Percentiles rank a stretch among this genome's conserved stretches.
Conservation (phyloP, 768 basidiomycete genomes). For the Dentipellis sp. region DNA sequence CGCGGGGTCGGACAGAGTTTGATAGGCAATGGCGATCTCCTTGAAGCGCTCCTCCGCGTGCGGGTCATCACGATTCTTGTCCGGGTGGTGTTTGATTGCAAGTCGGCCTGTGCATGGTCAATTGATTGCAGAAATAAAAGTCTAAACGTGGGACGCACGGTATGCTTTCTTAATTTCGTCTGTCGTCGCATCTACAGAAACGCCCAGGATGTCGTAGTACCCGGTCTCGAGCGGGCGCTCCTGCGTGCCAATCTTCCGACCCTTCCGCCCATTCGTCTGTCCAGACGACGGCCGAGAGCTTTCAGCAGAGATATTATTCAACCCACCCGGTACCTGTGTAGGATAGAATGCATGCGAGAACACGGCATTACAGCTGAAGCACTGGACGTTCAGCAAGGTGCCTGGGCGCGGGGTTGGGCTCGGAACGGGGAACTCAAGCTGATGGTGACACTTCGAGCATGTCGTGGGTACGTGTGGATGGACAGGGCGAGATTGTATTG, state of each 20-base stretch:
- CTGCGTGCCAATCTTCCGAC: slow-evolving; percentile 82
- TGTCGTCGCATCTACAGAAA: slow-evolving; percentile 62
- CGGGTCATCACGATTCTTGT: slow-evolving; percentile 88
- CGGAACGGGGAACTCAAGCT: slow-evolving; percentile 65
- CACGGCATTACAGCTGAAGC: slow-evolving; percentile 55
- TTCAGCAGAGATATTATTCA: slow-evolving; percentile 1
- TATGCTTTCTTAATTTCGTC: slow-evolving; percentile 92
- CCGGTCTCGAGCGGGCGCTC: slow-evolving; percentile 80
- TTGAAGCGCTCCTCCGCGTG: slow-evolving; percentile 84
- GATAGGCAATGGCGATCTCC: slow-evolving; percentile 83
- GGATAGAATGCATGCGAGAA: slow-evolving; percentile 63
- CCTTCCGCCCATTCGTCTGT: slow-evolving; percentile 29
- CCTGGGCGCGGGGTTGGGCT: slow-evolving; percentile 44
- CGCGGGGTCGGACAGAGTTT: slow-evolving; percentile 69
- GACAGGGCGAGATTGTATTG: slow-evolving; percentile 58
- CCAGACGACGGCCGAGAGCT: slow-evolving; percentile 7
- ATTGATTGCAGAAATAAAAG: background rate
- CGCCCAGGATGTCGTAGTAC: slow-evolving; percentile 84
- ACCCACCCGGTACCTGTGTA: slow-evolving; percentile 36
- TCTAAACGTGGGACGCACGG: slow-evolving; percentile 34
- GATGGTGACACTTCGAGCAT: slow-evolving; percentile 46
- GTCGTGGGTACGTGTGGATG: slow-evolving; percentile 56
- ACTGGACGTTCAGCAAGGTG: slow-evolving; percentile 56
- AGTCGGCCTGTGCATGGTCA: slow-evolving; percentile 44
- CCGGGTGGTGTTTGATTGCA: slow-evolving; percentile 87